phyloP scores from a whole-genome alignment of 179 eudicot genomes.

The Nepenthes alata region DNA sequence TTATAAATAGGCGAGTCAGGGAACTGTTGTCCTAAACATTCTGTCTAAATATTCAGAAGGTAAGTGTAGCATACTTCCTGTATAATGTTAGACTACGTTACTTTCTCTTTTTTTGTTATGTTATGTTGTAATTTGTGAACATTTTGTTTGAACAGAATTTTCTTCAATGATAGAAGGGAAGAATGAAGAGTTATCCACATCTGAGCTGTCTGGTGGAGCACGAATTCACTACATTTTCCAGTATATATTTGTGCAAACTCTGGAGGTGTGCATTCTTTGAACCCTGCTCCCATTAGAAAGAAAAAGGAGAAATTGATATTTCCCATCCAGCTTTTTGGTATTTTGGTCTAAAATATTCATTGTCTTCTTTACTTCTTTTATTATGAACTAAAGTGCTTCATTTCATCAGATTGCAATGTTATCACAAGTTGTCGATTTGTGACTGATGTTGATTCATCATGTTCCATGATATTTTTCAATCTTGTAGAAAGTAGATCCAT shows the following conservation, averaged over 20 bases:
- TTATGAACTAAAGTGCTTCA: background rate
- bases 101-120: background rate
- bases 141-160: constrained; percentile 37
- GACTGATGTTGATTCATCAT: background rate
- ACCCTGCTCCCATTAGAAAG: background rate
- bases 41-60: constrained; percentile 75
- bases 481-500: constrained; percentile 72
- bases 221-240: constrained; percentile 75
- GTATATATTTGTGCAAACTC: constrained; percentile 58
- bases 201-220: constrained; percentile 82
- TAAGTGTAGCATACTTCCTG: constrained; percentile 4
- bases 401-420: background rate
- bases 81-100: background rate
- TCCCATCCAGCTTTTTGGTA: background rate
- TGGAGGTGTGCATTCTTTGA: constrained; percentile 39
- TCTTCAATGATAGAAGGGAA: constrained; percentile 78
- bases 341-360: no score
- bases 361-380: no score
- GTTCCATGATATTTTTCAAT: constrained; percentile 2
- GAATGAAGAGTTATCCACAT: constrained; percentile 66
- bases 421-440: background rate
- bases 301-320: background rate
- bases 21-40: constrained; percentile 63
- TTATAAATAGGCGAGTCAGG: constrained; percentile 47
- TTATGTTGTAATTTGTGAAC: background rate